These are phyloP conservation scores for Phyllosticta citribraziliensis DNA, from an alignment of 2,329 filamentous ascomycete genomes.

Conservation along the genomic window DNA sequence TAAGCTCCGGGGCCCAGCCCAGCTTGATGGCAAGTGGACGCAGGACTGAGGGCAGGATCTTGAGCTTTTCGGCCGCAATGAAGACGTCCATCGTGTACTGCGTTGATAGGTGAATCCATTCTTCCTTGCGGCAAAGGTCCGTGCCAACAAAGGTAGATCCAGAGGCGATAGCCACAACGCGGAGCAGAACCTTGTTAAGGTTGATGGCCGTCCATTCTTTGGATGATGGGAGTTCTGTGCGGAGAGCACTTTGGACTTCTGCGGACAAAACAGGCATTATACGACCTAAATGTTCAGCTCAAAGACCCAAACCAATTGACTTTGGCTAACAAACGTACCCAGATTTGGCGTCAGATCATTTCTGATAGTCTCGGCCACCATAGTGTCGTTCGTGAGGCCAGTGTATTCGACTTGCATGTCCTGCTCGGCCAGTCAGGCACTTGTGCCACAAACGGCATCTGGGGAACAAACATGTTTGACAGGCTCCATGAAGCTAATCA, in stretches of 20 bases:
- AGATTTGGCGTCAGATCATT: neutral
- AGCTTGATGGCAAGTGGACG: conserved; percentile 15
- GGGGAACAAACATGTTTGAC: neutral
- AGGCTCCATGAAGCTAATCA: neutral
- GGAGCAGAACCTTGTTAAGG: neutral
- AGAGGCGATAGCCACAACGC: neutral
- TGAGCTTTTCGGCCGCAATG: conserved; percentile 23
- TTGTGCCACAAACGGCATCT: neutral
- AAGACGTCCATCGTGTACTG: conserved; percentile 29
- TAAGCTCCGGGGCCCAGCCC: neutral
- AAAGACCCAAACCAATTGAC: neutral
- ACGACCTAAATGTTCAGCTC: neutral
- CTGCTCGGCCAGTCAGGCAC: neutral
- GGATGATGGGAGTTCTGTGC: conserved; percentile 2
- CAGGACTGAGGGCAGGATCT: conserved; percentile 25
- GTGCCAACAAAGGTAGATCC: conserved; percentile 25
- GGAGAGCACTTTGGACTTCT: neutral
- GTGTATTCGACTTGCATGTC: neutral
- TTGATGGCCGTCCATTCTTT: neutral
- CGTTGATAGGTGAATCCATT: conserved; percentile 28
- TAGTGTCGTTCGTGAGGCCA: neutral
- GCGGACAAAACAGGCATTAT: neutral
- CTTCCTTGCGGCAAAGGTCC: conserved; percentile 26
- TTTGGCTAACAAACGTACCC: neutral
- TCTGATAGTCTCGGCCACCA: neutral